Base-by-base conservation (phyloP, 331 rosid genomes). In the Cydonia oblonga region DNA sequence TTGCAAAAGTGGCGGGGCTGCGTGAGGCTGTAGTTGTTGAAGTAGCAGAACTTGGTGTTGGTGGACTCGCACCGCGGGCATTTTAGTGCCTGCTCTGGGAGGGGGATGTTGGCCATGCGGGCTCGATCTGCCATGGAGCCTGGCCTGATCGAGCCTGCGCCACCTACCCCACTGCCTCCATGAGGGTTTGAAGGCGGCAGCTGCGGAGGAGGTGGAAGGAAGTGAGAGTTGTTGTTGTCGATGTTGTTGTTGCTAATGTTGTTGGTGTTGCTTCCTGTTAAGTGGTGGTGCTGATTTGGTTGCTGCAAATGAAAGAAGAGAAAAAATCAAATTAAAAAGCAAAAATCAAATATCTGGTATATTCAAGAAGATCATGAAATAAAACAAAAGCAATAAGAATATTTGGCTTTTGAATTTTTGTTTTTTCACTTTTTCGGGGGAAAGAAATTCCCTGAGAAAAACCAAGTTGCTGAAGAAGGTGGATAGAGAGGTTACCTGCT, bases 1-100 rank as follows among this genome's bases (percentile, higher is more conserved):
- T 93, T 93, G 87, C 98, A 93, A 59, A 93, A 93, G 86, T 93
- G 98, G 52, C 98, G 91, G 2, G 98, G 98, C 81, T 93, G 98
- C 4, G 98, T 63, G 78, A 90, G 96, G 80, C 92, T 93, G 80
- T 93, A 93, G 79, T 93, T 93, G 88, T 93, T 93, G 84, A 82
- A 93, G 78, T 93, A 93, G 80, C 98, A 93, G 77, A 93, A 93
- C 69, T 93, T 93, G 16, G 98, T 93, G 86, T 93, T 90, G 22
- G 90, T 54, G 12, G 97, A 90, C 0, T 93, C 98, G 51, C 98
- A 93, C 26, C 98, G 79, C 2, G 98, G 98, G 77, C 98, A 93
- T 75, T 90, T 89, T 60, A 83, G 76, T 5, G 80, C 86, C 0
- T 85, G 28, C 61, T 93, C 98, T 0, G 93, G 96, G 84, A 90